phyloP scores from a whole-genome alignment of 352 stramenopile species.

The Phytophthora megakarya region DNA sequence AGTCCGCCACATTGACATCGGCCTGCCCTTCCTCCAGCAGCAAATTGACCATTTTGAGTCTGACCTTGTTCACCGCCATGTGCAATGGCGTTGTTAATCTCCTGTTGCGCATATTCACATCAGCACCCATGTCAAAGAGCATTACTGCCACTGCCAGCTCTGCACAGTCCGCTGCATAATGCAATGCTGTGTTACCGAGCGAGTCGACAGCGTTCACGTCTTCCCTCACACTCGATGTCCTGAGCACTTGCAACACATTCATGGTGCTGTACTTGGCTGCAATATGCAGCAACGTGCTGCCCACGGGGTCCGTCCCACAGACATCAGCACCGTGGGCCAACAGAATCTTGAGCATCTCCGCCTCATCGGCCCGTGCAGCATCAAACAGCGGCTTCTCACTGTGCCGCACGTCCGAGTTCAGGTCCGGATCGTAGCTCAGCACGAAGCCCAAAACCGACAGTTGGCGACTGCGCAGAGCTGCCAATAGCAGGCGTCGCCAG shows the following conservation, averaged over 20 bases:
- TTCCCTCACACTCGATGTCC: conserved; percentile 17
- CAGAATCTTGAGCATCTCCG: conserved; percentile 36
- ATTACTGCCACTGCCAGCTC: conserved; percentile 18
- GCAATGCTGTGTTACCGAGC: conserved; percentile 39
- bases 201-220: conserved; percentile 35
- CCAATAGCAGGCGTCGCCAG: conserved; percentile 29
- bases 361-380: conserved; percentile 25
- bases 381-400: conserved; percentile 42
- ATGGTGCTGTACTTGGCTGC: conserved; percentile 35
- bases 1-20: conserved; percentile 32
- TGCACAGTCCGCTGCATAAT: conserved; percentile 36
- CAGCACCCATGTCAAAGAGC: conserved; percentile 27
- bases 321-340: conserved; percentile 31
- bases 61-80: conserved; percentile 34
- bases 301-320: conserved; percentile 24
- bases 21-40: conserved; percentile 33
- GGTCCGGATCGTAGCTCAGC: conserved; percentile 37
- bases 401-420: conserved; percentile 33
- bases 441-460: conserved; percentile 37
- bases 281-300: conserved; percentile 42
- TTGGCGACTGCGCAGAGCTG: conserved; percentile 32
- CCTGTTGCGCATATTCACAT: conserved; percentile 32
- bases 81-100: conserved; percentile 28
- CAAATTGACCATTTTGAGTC: conserved; percentile 28
- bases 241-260: conserved; percentile 26